Evolutionary conservation across 768 basidiomycete species (phyloP).

Genomic region (Podaxis sp.): DNA sequence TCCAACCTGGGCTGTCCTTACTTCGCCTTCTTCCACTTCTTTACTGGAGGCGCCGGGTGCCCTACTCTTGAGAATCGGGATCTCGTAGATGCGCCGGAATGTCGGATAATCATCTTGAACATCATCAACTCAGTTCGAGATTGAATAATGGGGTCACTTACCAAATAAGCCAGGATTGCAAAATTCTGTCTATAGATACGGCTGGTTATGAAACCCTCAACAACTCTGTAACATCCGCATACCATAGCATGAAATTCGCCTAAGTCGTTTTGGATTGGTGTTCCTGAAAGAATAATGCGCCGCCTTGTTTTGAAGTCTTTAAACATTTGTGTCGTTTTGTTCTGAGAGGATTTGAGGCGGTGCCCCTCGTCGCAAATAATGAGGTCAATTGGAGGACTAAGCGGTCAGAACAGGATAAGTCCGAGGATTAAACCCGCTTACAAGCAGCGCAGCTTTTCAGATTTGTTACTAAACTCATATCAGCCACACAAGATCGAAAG

Average conservation of each 20-base stretch:
- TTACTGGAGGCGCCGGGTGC: conserved; percentile 67
- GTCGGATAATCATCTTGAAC: conserved; percentile 64
- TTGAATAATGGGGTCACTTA: conserved; percentile 22
- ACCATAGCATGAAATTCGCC: conserved; percentile 97
- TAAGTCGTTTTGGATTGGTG: conserved; percentile 96
- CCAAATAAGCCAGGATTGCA: conserved; percentile 91
- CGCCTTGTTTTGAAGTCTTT: conserved; percentile 69
- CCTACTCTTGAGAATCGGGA: conserved; percentile 82
- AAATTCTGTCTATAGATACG: conserved; percentile 66
- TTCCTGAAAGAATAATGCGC: conserved; percentile 89
- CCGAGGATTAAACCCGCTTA: background rate
- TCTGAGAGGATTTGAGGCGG: conserved; percentile 85
- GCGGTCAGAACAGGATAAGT: background rate
- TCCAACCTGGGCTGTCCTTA: conserved; percentile 68
- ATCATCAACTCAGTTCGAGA: conserved; percentile 4
- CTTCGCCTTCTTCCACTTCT: conserved; percentile 75
- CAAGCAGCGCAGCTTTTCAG: conserved; percentile 10
- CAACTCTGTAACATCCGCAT: background rate
- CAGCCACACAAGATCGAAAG: background rate
- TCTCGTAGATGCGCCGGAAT: conserved; percentile 81
- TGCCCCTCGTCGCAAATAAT: conserved; percentile 98
- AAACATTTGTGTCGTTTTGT: conserved; percentile 88
- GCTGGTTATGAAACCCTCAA: background rate
- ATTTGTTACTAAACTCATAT: conserved; percentile 2
- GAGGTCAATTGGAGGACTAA: conserved; percentile 85